Base-by-base conservation (phyloP, 176 grass and related monocot genomes). In the Triticum monococcum region DNA sequence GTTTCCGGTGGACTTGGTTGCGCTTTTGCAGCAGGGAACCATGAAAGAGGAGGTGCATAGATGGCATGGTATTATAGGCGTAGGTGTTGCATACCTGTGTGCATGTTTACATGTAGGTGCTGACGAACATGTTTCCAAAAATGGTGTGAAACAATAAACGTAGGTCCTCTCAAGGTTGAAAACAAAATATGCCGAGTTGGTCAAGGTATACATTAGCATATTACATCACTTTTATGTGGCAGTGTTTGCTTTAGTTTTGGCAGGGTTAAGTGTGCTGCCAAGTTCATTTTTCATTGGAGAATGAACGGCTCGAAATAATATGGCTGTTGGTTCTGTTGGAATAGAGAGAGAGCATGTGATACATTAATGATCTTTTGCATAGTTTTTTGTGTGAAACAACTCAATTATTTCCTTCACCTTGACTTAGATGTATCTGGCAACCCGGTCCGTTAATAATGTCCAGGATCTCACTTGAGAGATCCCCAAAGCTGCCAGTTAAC, bases 381-480 rank as follows among this genome's bases (percentile, higher is more conserved):
- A 17, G 9, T 75, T 85, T 20, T 81, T 22, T 25, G 41, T 26
- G 68, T 12, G 64, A 81, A 75, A 7, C 30, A 86, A 8, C 46
- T 12, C n/a, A 82, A 7, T 73, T 48, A 12, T 3, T 78, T 78
- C 2, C 40, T 13, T 30, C 40, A 18, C 4, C 31, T 36, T 43
- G 31, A 25, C 16, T 67, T 52, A 32, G 30, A 56, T 7, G 9
- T 64, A 50, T 79, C 28, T 26, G 61, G 63, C 52, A 48, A 65
- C 73, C 43, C 62, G 61, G 81, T 30, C 28, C 28, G 28, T 76
- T 57, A 86, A 18, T 54, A 18, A 7, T 89, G 63, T 52, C 64
- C 38, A 78, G 84, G 37, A 90, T 86, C 83, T 82, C 83, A 86
- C 83, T 86, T 81, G 61, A 71, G 45, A 69, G 71, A 89, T 82